Evolutionary conservation across 2,329 filamentous ascomycete species (phyloP).

Genomic region (Chalaropsis ovoidea): DNA sequence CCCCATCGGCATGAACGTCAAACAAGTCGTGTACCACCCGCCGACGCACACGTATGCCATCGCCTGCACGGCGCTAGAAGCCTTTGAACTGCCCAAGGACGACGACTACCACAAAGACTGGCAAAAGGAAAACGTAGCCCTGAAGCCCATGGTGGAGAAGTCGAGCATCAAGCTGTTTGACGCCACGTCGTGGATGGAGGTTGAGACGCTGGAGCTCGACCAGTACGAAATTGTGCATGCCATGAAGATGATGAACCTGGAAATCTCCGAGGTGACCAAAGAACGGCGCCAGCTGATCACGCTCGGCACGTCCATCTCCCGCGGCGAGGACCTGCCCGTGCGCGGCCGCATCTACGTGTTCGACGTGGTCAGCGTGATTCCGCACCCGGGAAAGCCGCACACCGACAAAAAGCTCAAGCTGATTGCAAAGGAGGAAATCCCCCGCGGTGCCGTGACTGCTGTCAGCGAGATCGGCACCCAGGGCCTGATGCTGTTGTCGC

Average conservation of each 20-base stretch:
- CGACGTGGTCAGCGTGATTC: slow-evolving; percentile 83
- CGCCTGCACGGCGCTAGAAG: slow-evolving; percentile 55
- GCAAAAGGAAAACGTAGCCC: slow-evolving; percentile 55
- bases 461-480: slow-evolving; percentile 76
- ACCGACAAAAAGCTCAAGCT: slow-evolving; percentile 78
- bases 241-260: slow-evolving; percentile 72
- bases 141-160: slow-evolving; percentile 57
- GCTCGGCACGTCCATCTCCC: slow-evolving; percentile 75
- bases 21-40: slow-evolving; percentile 65
- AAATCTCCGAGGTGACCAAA: slow-evolving; percentile 83
- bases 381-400: slow-evolving; percentile 74
- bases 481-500: slow-evolving; percentile 78
- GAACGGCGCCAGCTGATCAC: slow-evolving; percentile 73
- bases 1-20: slow-evolving; percentile 57
- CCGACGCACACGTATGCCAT: slow-evolving; percentile 66
- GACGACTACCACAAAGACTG: slow-evolving; percentile 76
- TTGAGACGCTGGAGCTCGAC: slow-evolving; percentile 66
- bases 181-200: slow-evolving; percentile 63
- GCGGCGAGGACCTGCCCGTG: slow-evolving; percentile 81
- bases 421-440: slow-evolving; percentile 78
- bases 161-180: slow-evolving; percentile 70
- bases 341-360: slow-evolving; percentile 82
- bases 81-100: slow-evolving; percentile 77
- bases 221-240: slow-evolving; percentile 67
- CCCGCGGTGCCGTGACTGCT: slow-evolving; percentile 82